A percentile compares a stretch with the other conserved stretches of the same genome.
These are phyloP conservation scores for Coemansia sp. DNA, from an alignment of 192 early-diverging fungal genomes.

Conservation along the genomic window DNA sequence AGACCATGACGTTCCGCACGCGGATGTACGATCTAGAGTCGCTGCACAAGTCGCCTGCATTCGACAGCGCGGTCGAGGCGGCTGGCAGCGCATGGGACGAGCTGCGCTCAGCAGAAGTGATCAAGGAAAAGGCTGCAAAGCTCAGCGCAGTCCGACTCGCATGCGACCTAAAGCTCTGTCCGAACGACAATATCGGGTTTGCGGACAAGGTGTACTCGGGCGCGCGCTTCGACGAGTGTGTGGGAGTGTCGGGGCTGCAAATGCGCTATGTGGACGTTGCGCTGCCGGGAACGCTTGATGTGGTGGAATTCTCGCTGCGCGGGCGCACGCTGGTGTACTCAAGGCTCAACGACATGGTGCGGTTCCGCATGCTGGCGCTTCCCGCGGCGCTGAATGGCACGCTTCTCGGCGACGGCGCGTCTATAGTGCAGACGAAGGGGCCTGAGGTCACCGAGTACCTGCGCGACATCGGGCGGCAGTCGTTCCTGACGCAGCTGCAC, in stretches of 20 bases:
- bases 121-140: conserved; percentile 15
- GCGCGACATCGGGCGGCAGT: conserved; percentile 44
- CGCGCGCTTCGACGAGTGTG: conserved; percentile 27
- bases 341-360: conserved; percentile 45
- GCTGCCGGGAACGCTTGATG: conserved; percentile 39
- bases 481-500: conserved; percentile 41
- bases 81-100: conserved; percentile 28
- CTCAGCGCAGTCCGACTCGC: conserved; percentile 17
- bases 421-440: conserved; percentile 28
- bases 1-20: conserved; percentile 28
- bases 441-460: conserved; percentile 39
- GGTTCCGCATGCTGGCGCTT: conserved; percentile 45
- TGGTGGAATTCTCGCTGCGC: conserved; percentile 51
- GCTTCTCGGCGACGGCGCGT: conserved; percentile 10
- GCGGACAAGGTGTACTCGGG: conserved; percentile 40
- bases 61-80: conserved; percentile 12
- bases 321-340: conserved; percentile 48
- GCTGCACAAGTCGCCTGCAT: conserved; percentile 18
- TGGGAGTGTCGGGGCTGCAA: conserved; percentile 27
- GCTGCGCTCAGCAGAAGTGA: neutral
- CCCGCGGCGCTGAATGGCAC: conserved; percentile 20
- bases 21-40: conserved; percentile 47
- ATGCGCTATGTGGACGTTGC: conserved; percentile 25
- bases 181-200: conserved; percentile 24
- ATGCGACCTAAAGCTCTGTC: conserved; percentile 20